A percentile compares a stretch with the other conserved stretches of the same genome.
These are phyloP conservation scores for Fraxinus platypoda DNA, from an alignment of 305 asterid species.

Conservation along the genomic window DNA sequence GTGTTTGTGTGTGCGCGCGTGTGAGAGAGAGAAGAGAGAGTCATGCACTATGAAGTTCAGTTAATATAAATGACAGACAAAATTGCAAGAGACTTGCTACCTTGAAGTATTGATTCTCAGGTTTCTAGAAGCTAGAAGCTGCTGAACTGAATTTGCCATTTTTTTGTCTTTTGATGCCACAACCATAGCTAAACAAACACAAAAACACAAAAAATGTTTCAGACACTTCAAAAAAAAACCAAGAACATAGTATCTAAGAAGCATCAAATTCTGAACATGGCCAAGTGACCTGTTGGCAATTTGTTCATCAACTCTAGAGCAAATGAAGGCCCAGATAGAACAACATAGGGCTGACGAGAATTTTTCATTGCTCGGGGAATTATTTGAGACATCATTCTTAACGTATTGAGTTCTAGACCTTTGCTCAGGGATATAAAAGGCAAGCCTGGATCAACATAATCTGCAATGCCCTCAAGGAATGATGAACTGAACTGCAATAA, in stretches of 20 bases:
- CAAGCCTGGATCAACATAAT: conserved; percentile 68
- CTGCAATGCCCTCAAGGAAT: conserved; percentile 76
- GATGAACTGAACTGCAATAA: conserved; percentile 82
- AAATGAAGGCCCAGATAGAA: conserved; percentile 88
- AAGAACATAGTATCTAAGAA: not conserved
- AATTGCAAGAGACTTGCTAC: conserved; percentile 31
- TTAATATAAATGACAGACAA: conserved; percentile 6
- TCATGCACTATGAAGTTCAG: not conserved
- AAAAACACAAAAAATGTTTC: not conserved
- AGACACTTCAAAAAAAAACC: conserved; percentile 10
- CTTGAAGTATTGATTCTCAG: conserved; percentile 88
- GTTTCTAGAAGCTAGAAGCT: conserved; percentile 76
- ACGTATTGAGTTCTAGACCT: conserved; percentile 84
- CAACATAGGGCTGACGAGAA: conserved; percentile 88
- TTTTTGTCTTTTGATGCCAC: conserved; percentile 90
- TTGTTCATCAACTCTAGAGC: conserved; percentile 83
- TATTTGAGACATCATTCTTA: conserved; percentile 88
- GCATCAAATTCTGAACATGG: conserved; percentile 11
- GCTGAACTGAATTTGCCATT: conserved; percentile 79
- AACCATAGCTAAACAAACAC: conserved; percentile 63
- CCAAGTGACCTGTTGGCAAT: conserved; percentile 75
- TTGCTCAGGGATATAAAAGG: conserved; percentile 95
- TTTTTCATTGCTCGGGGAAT: conserved; percentile 70
- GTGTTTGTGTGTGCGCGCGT: not conserved
- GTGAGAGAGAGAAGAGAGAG: not conserved